A percentile compares a stretch with the other conserved stretches of the same genome.
phyloP scores from a whole-genome alignment of 345 rosid genomes.

The Cochlearia excelsa region DNA sequence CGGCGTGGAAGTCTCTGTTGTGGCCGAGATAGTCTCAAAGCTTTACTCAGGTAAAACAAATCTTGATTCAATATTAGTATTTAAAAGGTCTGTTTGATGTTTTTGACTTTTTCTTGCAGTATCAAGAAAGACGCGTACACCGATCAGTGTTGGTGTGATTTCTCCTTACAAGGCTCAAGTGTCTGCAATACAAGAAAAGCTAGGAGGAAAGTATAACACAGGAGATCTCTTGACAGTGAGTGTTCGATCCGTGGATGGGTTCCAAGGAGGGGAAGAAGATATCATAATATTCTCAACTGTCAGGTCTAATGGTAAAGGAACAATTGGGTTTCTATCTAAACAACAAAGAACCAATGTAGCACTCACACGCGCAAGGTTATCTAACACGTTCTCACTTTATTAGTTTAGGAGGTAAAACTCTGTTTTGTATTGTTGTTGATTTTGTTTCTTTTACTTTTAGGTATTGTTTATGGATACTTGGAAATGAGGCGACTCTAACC shows the following conservation, averaged over 20 bases:
- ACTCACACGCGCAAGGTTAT: slow-evolving; percentile 46
- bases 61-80: neutral
- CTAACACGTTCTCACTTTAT: too few relatives aligned
- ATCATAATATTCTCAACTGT: slow-evolving; percentile 53
- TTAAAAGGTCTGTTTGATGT: neutral
- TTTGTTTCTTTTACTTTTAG: slow-evolving; percentile 16
- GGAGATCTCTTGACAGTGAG: slow-evolving; percentile 32
- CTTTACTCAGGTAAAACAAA: slow-evolving; percentile 41
- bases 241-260: slow-evolving; percentile 47
- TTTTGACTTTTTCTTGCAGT: slow-evolving; percentile 17
- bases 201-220: slow-evolving; percentile 21
- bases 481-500: slow-evolving; percentile 40
- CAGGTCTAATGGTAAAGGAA: slow-evolving; percentile 40
- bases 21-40: slow-evolving; percentile 34
- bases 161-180: slow-evolving; percentile 58
- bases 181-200: slow-evolving; percentile 43
- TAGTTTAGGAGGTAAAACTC: neutral
- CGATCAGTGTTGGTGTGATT: slow-evolving; percentile 43
- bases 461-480: slow-evolving; percentile 48
- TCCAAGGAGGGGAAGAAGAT: slow-evolving; percentile 56
- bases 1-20: slow-evolving; percentile 42
- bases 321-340: slow-evolving; percentile 43
- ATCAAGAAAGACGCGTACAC: slow-evolving; percentile 23
- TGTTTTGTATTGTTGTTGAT: neutral
- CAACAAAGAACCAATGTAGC: slow-evolving; percentile 43